These are phyloP conservation scores for Austropuccinia psidii DNA, from an alignment of 1,284 basidiomycete genomes.

Conservation along the genomic window DNA sequence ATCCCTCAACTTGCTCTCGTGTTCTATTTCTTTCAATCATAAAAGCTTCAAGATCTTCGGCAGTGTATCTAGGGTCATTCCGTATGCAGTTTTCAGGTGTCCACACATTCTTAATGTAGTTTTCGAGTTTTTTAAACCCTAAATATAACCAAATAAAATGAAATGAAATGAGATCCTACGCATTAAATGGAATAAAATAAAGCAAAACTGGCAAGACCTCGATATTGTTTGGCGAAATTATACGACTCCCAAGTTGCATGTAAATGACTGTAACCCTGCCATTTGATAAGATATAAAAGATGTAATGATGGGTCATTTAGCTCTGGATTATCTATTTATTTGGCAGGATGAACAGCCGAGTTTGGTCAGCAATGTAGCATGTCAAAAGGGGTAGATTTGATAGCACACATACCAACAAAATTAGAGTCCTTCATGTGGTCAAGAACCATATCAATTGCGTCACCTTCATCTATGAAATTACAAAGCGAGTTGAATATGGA, in stretches of 20 bases:
- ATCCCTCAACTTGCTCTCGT: conserved; percentile 80
- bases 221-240: conserved; percentile 52
- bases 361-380: not conserved
- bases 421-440: conserved; percentile 48
- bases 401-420: conserved; percentile 40
- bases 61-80: conserved; percentile 60
- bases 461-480: conserved; percentile 43
- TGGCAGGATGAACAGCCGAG: not conserved
- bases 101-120: conserved; percentile 82
- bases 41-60: conserved; percentile 76
- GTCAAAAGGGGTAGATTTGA: not conserved
- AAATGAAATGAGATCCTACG: not conserved
- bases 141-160: not conserved
- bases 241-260: conserved; percentile 41
- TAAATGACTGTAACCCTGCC: conserved; percentile 51
- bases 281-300: conserved; percentile 51
- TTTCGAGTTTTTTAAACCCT: conserved; percentile 94
- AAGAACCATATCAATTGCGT: conserved; percentile 50
- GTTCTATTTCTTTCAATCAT: conserved; percentile 78
- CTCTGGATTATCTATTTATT: conserved; percentile 44
- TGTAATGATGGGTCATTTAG: conserved; percentile 49
- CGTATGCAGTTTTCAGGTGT: conserved; percentile 65
- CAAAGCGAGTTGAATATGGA: not conserved
- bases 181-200: not conserved
- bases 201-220: conserved; percentile 79